Evolutionary conservation across 106 monocot species (phyloP).

Genomic region (Dendrobium huoshanense): DNA sequence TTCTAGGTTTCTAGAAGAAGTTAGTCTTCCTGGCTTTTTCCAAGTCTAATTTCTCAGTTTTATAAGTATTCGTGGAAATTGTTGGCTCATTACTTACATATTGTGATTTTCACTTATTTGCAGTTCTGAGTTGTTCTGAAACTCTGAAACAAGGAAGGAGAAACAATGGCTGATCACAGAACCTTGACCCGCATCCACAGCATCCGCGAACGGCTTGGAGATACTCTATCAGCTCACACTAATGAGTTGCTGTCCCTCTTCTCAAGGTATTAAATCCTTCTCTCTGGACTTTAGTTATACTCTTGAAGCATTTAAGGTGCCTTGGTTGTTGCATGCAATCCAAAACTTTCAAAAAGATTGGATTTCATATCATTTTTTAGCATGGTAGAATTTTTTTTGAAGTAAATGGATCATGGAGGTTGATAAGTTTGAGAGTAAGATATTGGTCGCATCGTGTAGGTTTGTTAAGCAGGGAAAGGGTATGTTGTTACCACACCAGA

Average conservation of each 20-base stretch:
- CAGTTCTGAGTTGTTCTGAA: no score
- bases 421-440: not conserved
- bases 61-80: not conserved
- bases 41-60: not conserved
- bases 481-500: conserved; percentile 79
- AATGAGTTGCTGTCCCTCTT: conserved; percentile 57
- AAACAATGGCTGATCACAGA: conserved; percentile 10
- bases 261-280: conserved; percentile 36
- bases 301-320: not conserved
- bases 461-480: conserved; percentile 87
- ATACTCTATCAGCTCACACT: conserved; percentile 51
- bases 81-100: not conserved
- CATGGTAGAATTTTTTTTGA: not conserved
- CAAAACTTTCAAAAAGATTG: no score
- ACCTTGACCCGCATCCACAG: conserved; percentile 41
- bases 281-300: not conserved
- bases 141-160: no score
- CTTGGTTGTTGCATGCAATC: no score
- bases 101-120: no score
- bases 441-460: conserved; percentile 25
- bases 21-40: not conserved
- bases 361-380: no score
- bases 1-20: not conserved
- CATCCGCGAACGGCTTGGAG: conserved; percentile 49
- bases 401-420: not conserved